Evolutionary conservation across 1,284 basidiomycete genomes (phyloP), one percentile per base, ranked within the genome.

Genomic region (Trametes hirsuta): DNA sequence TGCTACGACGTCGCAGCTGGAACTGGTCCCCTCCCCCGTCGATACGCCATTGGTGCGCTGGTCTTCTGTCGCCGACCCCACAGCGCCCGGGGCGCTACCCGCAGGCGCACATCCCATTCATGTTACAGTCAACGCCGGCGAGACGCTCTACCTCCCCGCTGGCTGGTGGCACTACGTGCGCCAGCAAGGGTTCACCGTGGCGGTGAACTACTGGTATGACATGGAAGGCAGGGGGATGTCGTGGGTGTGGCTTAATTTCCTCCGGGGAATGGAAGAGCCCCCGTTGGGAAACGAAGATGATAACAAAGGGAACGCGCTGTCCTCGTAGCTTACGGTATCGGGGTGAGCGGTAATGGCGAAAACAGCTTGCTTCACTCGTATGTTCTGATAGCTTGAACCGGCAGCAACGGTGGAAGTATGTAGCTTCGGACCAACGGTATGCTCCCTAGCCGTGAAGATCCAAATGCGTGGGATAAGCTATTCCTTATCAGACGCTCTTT

Each of bases 131-230:
- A 66, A 76, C 6, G 81, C 83, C 15, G 94, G 95, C 2, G 90
- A 96, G 65, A 88, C 90, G 1, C 74, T 97, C n/a, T 96, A 94
- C 74, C 83, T 97, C 25, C 95, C 94, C 18, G 85, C 90, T 1
- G 88, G 92, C 0, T 97, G 95, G 95, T 97, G 90, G 88, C 95
- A 97, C 73, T 84, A 90, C 70, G 94, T 97, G 45, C 79, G 82
- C 36, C 83, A 93, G 74, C 76, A 85, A 61, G 81, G 79, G 21
- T 75, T 83, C 66, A 77, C 81, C 6, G 87, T 95, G 53, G 94
- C 94, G 1, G 72, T 95, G 34, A 97, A 96, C 69, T 95, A 93
- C 87, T 96, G 88, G 87, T 94, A 93, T 71, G 92, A 94, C 67
- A 81, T 88, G 66, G 88, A 92, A 68, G 82, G 86, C 70, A 76